Percentiles rank a stretch among this genome's conserved stretches.
phyloP scores from a whole-genome alignment of 192 early-diverging fungal species.

The Backusella circina region DNA sequence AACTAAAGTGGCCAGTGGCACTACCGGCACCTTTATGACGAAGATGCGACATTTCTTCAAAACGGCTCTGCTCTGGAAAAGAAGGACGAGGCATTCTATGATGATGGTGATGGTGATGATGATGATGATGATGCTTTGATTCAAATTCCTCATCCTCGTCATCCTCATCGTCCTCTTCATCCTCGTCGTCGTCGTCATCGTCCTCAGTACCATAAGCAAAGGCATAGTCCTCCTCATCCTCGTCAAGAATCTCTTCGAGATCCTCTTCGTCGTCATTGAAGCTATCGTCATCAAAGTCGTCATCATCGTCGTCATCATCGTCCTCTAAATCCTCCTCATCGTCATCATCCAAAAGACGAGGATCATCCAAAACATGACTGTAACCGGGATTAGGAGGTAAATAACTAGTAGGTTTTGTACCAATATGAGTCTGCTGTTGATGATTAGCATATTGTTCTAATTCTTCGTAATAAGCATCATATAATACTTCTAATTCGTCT shows the following conservation, averaged over 20 bases:
- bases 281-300: constrained; percentile 44
- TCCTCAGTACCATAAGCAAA: constrained; percentile 7
- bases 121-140: neutral
- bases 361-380: constrained; percentile 1
- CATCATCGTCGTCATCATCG: constrained; percentile 45
- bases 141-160: constrained; percentile 4
- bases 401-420: neutral
- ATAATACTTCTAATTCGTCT: constrained; percentile 80
- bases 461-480: constrained; percentile 89
- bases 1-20: constrained; percentile 47
- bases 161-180: neutral
- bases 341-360: constrained; percentile 39
- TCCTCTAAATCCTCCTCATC: constrained; percentile 41
- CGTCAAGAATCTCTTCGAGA: constrained; percentile 40
- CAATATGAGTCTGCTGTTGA: constrained; percentile 45
- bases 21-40: neutral
- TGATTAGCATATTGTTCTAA: constrained; percentile 82
- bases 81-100: neutral
- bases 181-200: constrained; percentile 2
- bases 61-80: neutral
- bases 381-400: constrained; percentile 4
- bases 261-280: constrained; percentile 60
- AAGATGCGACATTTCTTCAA: neutral
- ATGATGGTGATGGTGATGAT: neutral
- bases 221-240: constrained; percentile 13